Conservation (phyloP, 1,284 basidiomycete genomes). For the Tylopilus sp. region DNA sequence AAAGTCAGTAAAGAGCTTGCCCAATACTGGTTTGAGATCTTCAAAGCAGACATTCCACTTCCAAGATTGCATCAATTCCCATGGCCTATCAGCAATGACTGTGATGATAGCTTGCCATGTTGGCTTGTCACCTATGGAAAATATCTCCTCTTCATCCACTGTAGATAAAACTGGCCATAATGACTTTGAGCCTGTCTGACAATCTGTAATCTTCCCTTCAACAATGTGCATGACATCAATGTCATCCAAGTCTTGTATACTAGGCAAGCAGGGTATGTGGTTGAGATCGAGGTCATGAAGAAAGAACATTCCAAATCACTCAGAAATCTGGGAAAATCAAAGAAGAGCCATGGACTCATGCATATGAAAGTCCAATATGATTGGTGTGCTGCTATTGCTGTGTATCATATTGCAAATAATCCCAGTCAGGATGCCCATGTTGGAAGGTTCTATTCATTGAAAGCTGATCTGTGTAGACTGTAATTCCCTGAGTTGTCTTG, state of each 20-base stretch:
- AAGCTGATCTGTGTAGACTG: conserved; percentile 1
- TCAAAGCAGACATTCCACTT: background rate
- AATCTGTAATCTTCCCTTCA: background rate
- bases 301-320: too few relatives aligned
- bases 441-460: conserved; percentile 6
- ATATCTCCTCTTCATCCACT: background rate
- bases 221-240: background rate
- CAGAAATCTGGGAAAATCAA: too few relatives aligned
- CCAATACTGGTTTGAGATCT: background rate
- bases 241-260: background rate
- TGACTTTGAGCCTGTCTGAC: background rate
- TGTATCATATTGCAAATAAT: conserved; percentile 14
- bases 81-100: background rate
- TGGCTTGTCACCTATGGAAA: background rate
- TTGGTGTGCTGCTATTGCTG: background rate
- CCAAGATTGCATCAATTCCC: background rate
- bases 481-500: background rate
- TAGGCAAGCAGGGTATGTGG: background rate
- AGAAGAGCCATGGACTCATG: conserved; percentile 11
- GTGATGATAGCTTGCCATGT: background rate
- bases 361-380: conserved; percentile 8
- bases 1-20: background rate
- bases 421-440: conserved; percentile 10
- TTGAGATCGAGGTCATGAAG: too few relatives aligned
- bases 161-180: background rate